Evolutionary conservation across 495 filamentous ascomycete genomes (phyloP).

Genomic region (Copromyces sp.): DNA sequence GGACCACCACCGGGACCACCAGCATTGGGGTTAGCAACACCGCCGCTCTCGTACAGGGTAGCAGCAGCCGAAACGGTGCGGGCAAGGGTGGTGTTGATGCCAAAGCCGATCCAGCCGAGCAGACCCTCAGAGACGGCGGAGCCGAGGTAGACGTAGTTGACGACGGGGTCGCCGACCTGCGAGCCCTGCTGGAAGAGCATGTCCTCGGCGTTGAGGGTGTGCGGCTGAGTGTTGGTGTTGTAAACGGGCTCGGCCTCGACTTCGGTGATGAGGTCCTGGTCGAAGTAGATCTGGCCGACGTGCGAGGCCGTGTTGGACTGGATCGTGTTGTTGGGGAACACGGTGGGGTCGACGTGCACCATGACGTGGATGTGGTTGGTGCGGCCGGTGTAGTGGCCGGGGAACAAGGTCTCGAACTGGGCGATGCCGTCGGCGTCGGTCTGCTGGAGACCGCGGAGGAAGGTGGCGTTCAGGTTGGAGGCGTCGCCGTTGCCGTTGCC

Average conservation of each 20-base stretch:
- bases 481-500: background rate
- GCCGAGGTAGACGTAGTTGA: constrained; percentile 47
- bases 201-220: constrained; percentile 42
- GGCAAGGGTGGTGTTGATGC: constrained; percentile 31
- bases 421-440: constrained; percentile 39
- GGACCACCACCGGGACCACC: background rate
- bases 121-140: constrained; percentile 42
- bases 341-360: constrained; percentile 34
- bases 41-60: constrained; percentile 7
- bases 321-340: constrained; percentile 38
- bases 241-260: constrained; percentile 50
- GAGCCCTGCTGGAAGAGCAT: constrained; percentile 32
- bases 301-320: constrained; percentile 38
- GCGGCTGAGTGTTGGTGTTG: constrained; percentile 40
- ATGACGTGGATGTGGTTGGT: constrained; percentile 36
- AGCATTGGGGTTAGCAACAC: constrained; percentile 15
- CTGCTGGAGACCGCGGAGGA: constrained; percentile 40
- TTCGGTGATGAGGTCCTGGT: constrained; percentile 43
- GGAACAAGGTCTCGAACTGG: constrained; percentile 43
- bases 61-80: constrained; percentile 8
- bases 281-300: constrained; percentile 55
- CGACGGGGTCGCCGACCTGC: constrained; percentile 40
- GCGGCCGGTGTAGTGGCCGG: constrained; percentile 45
- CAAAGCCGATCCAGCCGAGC: constrained; percentile 46
- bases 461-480: constrained; percentile 27